Conservation (phyloP, 2,329 filamentous ascomycete genomes). For the Chaetomiaceae sp. region DNA sequence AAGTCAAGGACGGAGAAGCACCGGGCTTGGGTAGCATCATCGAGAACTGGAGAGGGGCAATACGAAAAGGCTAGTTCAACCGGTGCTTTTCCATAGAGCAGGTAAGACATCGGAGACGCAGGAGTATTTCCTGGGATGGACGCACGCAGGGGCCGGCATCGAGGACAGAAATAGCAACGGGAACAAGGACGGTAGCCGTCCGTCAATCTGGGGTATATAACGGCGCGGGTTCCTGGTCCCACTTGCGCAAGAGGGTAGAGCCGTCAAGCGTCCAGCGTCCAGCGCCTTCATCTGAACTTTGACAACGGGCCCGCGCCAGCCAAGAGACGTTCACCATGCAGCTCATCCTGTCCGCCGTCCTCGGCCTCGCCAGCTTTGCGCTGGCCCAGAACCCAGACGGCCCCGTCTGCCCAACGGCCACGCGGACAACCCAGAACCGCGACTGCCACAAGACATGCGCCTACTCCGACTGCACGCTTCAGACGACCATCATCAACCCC, state of each 20-base stretch:
- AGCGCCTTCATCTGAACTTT: no score
- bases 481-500: constrained; percentile 25
- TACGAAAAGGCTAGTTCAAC: constrained; percentile 13
- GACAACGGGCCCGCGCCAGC: background rate
- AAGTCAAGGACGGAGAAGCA: background rate
- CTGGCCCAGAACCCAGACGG: constrained; percentile 14
- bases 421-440: constrained; percentile 24
- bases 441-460: constrained; percentile 23
- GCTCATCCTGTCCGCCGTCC: constrained; percentile 6
- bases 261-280: background rate
- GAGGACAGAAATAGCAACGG: constrained; percentile 7
- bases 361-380: constrained; percentile 14
- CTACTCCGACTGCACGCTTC: constrained; percentile 24
- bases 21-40: constrained; percentile 11
- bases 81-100: constrained; percentile 10
- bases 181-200: background rate
- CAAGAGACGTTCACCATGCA: constrained; percentile 18
- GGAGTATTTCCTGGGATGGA: background rate
- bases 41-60: background rate
- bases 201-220: constrained; percentile 2
- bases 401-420: constrained; percentile 25
- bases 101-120: background rate
- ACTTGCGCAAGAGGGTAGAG: background rate
- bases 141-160: background rate
- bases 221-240: background rate